Evolutionary conservation across 257 asterid species (phyloP), one percentile per base, ranked within the genome.

Genomic region (Primulina tabacum): DNA sequence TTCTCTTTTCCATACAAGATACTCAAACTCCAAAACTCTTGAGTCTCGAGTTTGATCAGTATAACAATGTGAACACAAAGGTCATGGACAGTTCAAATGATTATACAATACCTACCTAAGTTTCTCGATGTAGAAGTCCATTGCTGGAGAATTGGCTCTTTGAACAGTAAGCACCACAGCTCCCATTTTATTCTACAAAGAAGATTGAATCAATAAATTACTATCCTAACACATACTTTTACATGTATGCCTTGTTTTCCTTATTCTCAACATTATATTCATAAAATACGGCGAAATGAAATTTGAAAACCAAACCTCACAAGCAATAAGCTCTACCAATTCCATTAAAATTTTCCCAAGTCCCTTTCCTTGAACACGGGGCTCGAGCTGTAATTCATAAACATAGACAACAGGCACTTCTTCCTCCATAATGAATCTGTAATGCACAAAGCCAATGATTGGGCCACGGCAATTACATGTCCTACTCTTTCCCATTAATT

Each of bases 111-210:
- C 59, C 30, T 77, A 88, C 96, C 92, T 65, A 58, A 89, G 94
- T 76, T 86, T 90, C 63, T 50, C 60, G 61, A 71, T 80, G 69
- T 93, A 93, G 68, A 90, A 93, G 67, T 84, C 77, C 89, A 89
- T 86, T n/a, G 96, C 99, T 17, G 21, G 64, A 30, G 12, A 50
- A 72, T 93, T 93, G 74, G 88, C 83, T 77, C 72, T 90, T 76
- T 93, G 99, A 69, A 93, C 97, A 16, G 99, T 93, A 38, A 93
- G 86, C 83, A 89, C 77, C 72, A 93, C 92, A 67, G 97, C 96
- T 35, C 86, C 83, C 99, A 93, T 85, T 82, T 73, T 74, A 60
- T 70, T 83, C 97, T 92, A 87, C 65, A 78, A 76, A 62, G 60
- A 73, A 47, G 26, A 65, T 7, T 67, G 6, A 75, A 60, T 55